Conservation (phyloP, 805 yeast genomes). For the Cyberlindnera saturnus region DNA sequence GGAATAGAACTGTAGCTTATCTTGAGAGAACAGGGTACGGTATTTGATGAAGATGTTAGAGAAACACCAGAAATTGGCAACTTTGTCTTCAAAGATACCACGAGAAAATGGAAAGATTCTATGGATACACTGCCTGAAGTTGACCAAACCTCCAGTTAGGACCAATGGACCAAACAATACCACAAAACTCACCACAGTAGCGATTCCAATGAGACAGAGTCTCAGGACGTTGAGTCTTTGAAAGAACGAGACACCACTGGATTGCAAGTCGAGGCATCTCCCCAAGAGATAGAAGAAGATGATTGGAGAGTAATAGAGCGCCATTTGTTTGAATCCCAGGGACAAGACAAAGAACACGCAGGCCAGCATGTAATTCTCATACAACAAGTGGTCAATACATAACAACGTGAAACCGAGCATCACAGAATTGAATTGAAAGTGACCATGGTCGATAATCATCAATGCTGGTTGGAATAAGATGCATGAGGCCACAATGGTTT, state of each 20-base stretch:
- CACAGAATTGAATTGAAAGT: conserved; percentile 90
- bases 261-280: conserved; percentile 25
- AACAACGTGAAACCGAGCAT: conserved; percentile 84
- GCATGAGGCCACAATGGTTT: conserved; percentile 67
- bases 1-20: conserved; percentile 55
- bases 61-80: conserved; percentile 98
- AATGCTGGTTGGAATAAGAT: conserved; percentile 82
- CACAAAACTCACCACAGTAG: conserved; percentile 51
- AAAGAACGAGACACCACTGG: conserved; percentile 6
- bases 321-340: conserved; percentile 90
- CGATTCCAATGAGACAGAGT: conserved; percentile 53
- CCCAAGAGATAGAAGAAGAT: conserved; percentile 78
- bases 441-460: conserved; percentile 90
- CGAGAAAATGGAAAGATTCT: conserved; percentile 89
- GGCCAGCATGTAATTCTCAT: conserved; percentile 59
- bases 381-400: conserved; percentile 58
- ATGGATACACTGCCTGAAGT: conserved; percentile 45
- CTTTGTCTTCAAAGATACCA: conserved; percentile 96
- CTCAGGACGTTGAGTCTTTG: conserved; percentile 46
- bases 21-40: conserved; percentile 43
- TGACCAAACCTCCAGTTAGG: conserved; percentile 33
- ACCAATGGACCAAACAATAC: conserved; percentile 57
- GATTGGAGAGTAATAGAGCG: conserved; percentile 85
- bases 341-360: conserved; percentile 74
- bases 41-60: conserved; percentile 74